phyloP scores from a whole-genome alignment of 163 green algal species.

The Scenedesmus sp. region DNA sequence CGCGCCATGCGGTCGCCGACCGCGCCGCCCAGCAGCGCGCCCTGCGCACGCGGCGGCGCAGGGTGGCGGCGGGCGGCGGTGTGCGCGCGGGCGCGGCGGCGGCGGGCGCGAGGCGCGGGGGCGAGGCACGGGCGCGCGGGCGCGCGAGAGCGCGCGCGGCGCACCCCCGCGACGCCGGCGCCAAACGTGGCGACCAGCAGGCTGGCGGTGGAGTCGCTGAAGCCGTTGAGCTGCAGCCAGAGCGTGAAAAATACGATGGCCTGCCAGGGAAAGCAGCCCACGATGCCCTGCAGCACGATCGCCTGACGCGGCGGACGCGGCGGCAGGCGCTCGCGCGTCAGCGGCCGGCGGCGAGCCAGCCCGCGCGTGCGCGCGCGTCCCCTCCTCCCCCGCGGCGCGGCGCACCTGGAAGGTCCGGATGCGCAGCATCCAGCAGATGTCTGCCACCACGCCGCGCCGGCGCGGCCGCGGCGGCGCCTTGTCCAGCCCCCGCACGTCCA shows the following conservation, averaged over 20 bases:
- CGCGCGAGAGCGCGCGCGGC: background rate
- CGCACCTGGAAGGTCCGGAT: constrained; percentile 80
- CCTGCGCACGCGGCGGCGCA: constrained; percentile 62
- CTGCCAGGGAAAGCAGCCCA: constrained; percentile 85
- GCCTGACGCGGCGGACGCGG: background rate
- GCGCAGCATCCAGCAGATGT: constrained; percentile 44
- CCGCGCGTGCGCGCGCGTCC: background rate
- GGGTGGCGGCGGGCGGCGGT: too few relatives aligned
- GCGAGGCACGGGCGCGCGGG: too few relatives aligned
- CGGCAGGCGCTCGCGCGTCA: background rate
- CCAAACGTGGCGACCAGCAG: constrained; percentile 67
- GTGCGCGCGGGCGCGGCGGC: too few relatives aligned
- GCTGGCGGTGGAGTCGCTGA: constrained; percentile 57
- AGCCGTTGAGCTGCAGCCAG: constrained; percentile 78
- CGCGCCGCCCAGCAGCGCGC: constrained; percentile 68
- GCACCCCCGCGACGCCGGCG: constrained; percentile 57
- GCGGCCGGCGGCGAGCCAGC: too few relatives aligned
- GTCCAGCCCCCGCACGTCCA: background rate
- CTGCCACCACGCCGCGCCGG: constrained; percentile 13
- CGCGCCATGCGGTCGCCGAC: constrained; percentile 54
- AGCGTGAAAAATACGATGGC: constrained; percentile 86
- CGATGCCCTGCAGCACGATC: constrained; percentile 74
- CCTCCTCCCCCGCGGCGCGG: too few relatives aligned
- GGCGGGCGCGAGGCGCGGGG: too few relatives aligned
- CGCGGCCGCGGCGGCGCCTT: too few relatives aligned